Conservation (phyloP, 768 basidiomycete species). For the Podaxis sp. region DNA sequence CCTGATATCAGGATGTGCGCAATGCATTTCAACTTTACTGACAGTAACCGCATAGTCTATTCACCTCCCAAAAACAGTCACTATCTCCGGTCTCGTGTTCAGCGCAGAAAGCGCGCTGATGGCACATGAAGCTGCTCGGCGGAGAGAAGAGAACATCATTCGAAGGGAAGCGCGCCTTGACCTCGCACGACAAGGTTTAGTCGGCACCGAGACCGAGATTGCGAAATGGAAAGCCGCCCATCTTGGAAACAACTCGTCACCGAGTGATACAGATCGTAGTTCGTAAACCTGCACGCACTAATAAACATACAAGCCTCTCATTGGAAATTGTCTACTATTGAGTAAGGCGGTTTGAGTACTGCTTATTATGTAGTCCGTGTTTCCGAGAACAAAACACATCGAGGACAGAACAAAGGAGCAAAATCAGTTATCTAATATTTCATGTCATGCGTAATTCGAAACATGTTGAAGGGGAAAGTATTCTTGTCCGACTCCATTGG, state of each 20-base stretch:
- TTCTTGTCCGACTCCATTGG: not conserved
- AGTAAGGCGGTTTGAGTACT: not conserved
- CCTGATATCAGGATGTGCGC: conserved; percentile 69
- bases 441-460: conserved; percentile 7
- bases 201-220: conserved; percentile 84
- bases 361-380: conserved; percentile 6
- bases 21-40: conserved; percentile 6
- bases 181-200: conserved; percentile 69
- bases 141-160: conserved; percentile 65
- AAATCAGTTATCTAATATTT: not conserved
- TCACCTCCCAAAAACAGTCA: conserved; percentile 32
- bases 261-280: conserved; percentile 25
- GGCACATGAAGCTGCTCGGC: conserved; percentile 64
- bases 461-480: not conserved
- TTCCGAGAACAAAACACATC: conserved; percentile 2
- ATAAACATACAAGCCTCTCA: not conserved
- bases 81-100: conserved; percentile 70
- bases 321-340: not conserved
- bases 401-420: not conserved
- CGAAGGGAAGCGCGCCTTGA: conserved; percentile 75
- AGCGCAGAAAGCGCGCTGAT: conserved; percentile 77
- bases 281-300: not conserved
- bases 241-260: conserved; percentile 10
- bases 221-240: conserved; percentile 65
- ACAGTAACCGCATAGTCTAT: conserved; percentile 14